Conservation (phyloP, 306 rosid species). For the Trifolium pratense region DNA sequence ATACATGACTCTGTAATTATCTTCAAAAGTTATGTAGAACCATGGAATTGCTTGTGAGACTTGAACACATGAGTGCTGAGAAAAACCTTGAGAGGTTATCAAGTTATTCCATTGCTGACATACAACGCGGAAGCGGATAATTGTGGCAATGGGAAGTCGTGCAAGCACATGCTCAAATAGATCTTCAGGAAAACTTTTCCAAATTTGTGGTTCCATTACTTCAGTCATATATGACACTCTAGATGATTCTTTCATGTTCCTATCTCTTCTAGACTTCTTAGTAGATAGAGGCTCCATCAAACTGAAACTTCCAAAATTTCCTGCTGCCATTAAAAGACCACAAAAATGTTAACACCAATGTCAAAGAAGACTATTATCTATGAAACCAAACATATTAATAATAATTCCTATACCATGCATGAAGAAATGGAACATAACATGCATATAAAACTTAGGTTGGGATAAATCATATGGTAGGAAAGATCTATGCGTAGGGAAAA, state of each 20-base stretch:
- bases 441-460: no score
- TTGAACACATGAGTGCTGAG: slow-evolving; percentile 67
- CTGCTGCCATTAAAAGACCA: slow-evolving; percentile 71
- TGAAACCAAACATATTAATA: no score
- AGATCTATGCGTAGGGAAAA: no score
- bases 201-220: slow-evolving; percentile 71
- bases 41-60: slow-evolving; percentile 72
- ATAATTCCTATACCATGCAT: no score
- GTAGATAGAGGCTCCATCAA: slow-evolving; percentile 62
- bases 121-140: slow-evolving; percentile 82
- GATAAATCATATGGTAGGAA: no score
- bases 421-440: no score
- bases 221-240: slow-evolving; percentile 17
- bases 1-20: slow-evolving; percentile 71
- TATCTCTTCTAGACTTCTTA: slow-evolving; percentile 69
- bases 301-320: slow-evolving; percentile 57
- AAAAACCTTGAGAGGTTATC: slow-evolving; percentile 73
- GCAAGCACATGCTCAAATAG: slow-evolving; percentile 83
- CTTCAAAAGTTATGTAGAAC: slow-evolving; percentile 76
- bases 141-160: slow-evolving; percentile 77
- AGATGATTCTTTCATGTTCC: slow-evolving; percentile 56
- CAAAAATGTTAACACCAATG: not conserved
- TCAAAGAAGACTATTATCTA: not conserved
- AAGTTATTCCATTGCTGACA: slow-evolving; percentile 83
- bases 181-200: slow-evolving; percentile 93